Evolutionary conservation across 176 grass and related monocot genomes (phyloP).

Genomic region (Musa itinerans): DNA sequence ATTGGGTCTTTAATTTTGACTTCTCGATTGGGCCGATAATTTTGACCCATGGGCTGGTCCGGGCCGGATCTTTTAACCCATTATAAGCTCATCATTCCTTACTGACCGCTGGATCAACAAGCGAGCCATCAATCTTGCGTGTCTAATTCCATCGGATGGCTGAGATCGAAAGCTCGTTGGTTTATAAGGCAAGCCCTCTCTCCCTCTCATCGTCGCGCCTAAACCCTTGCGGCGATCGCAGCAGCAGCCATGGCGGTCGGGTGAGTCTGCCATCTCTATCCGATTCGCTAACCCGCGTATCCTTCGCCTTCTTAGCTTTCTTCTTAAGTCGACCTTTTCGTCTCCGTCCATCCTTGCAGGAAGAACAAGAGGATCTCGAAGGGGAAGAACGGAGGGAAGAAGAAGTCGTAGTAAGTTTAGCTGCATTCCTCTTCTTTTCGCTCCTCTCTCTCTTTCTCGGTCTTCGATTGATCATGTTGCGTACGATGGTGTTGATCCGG

Average conservation of each 20-base stretch:
- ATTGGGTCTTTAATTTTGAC: no score
- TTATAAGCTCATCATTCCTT: no score
- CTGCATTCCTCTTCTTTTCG: not conserved
- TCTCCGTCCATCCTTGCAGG: conserved; percentile 21
- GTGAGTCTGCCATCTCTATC: not conserved
- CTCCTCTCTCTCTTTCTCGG: not conserved
- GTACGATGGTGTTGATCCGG: not conserved
- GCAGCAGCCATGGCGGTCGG: conserved; percentile 13
- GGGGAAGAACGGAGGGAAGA: conserved; percentile 81
- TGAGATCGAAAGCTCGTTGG: no score
- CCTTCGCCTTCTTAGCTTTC: not conserved
- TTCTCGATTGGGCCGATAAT: no score
- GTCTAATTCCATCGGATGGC: no score
- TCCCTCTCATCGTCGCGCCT: not conserved
- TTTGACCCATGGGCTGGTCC: no score
- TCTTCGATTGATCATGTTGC: not conserved
- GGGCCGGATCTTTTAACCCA: no score
- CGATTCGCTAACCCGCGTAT: no score
- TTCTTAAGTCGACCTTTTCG: not conserved
- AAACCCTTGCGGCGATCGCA: not conserved
- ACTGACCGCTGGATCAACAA: no score
- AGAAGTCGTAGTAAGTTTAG: conserved; percentile 71
- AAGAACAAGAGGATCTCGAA: conserved; percentile 97
- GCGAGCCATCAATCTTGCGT: not conserved
- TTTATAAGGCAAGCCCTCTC: no score